phyloP scores from a whole-genome alignment of 2,329 filamentous ascomycete species.

The Mycosphaerelloides madeirae region DNA sequence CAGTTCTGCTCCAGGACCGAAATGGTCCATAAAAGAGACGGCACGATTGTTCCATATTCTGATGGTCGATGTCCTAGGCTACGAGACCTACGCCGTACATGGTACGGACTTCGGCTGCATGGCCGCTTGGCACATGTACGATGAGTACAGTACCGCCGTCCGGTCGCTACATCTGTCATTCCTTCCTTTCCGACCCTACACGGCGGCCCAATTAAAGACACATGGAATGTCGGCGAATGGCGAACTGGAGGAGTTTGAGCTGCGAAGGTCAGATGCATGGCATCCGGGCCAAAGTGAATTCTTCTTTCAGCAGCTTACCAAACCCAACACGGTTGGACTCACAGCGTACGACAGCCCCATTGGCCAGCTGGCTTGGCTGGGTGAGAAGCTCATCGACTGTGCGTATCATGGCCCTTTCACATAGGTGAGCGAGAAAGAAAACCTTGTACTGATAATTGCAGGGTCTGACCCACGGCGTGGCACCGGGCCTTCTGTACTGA shows the following conservation, averaged over 20 bases:
- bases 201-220: no score
- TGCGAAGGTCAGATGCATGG: slow-evolving; percentile 34
- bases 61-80: slow-evolving; percentile 40
- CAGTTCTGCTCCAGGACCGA: slow-evolving; percentile 32
- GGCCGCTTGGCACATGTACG: slow-evolving; percentile 37
- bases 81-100: slow-evolving; percentile 36
- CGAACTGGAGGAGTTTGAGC: slow-evolving; percentile 32
- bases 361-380: slow-evolving; percentile 42
- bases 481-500: slow-evolving; percentile 35
- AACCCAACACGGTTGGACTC: slow-evolving; percentile 42
- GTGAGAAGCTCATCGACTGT: slow-evolving; percentile 42
- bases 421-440: no score
- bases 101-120: slow-evolving; percentile 42
- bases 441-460: no score
- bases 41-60: slow-evolving; percentile 36
- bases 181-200: no score
- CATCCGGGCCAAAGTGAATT: slow-evolving; percentile 39
- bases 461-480: slow-evolving; percentile 31
- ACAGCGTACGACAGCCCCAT: slow-evolving; percentile 42
- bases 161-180: slow-evolving; percentile 41
- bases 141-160: slow-evolving; percentile 33
- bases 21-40: slow-evolving; percentile 37
- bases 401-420: slow-evolving; percentile 34
- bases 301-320: slow-evolving; percentile 40
- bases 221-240: no score